phyloP scores from a whole-genome alignment of 2,329 filamentous ascomycete genomes.

The Graphium sp. region DNA sequence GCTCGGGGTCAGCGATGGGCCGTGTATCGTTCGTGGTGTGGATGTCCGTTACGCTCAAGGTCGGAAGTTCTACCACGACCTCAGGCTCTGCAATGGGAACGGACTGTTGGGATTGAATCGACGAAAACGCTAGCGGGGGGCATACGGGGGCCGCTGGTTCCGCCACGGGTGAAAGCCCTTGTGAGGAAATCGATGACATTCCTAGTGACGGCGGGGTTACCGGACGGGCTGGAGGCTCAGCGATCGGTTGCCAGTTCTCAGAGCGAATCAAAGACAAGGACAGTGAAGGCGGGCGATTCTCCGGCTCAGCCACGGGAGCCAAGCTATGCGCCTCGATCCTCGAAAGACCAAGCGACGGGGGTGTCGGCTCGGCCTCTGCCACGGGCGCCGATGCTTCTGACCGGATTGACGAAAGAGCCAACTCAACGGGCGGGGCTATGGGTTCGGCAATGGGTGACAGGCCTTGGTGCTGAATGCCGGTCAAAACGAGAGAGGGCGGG shows the following conservation, averaged over 20 bases:
- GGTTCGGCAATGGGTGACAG: constrained; percentile 14
- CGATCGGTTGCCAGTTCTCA: constrained; percentile 14
- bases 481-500: constrained; percentile 11
- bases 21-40: constrained; percentile 17
- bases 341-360: constrained; percentile 9
- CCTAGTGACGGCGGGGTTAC: neutral
- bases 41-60: constrained; percentile 14
- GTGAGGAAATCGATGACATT: constrained; percentile 1
- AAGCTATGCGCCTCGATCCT: constrained; percentile 9
- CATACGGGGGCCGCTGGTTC: neutral
- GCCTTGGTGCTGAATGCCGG: constrained; percentile 11
- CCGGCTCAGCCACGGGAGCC: constrained; percentile 13
- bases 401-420: constrained; percentile 10
- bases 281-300: constrained; percentile 10
- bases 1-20: constrained; percentile 12
- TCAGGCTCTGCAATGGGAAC: constrained; percentile 14
- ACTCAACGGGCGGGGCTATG: constrained; percentile 4
- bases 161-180: constrained; percentile 4
- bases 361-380: constrained; percentile 12
- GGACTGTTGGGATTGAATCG: constrained; percentile 11
- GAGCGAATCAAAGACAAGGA: constrained; percentile 14
- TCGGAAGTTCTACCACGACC: constrained; percentile 8
- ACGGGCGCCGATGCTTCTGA: constrained; percentile 12
- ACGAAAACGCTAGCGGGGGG: constrained; percentile 10
- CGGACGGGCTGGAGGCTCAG: constrained; percentile 4